phyloP scores from a whole-genome alignment of 495 filamentous ascomycete species.

The Hypoxylon intermedium region DNA sequence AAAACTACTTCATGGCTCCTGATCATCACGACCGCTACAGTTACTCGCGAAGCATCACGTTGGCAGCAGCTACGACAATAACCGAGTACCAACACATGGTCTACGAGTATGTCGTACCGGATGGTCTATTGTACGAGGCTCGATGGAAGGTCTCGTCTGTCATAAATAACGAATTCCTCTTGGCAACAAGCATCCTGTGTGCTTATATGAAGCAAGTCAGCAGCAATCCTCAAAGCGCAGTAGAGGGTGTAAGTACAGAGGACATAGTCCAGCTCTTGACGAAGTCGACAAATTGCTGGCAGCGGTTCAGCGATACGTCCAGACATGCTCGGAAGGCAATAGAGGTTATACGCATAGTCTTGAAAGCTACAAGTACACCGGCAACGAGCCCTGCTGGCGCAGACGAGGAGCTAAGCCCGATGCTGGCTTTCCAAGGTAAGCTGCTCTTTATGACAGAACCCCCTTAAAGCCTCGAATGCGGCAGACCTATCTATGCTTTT shows the following conservation, averaged over 20 bases:
- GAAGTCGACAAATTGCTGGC: constrained; percentile 28
- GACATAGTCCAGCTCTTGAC: constrained; percentile 27
- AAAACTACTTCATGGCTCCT: constrained; percentile 42
- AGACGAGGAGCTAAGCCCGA: constrained; percentile 18
- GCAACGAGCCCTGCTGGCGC: constrained; percentile 2
- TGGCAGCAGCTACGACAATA: constrained; percentile 44
- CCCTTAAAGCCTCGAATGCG: no score
- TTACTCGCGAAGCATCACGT: constrained; percentile 41
- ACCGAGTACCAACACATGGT: constrained; percentile 47
- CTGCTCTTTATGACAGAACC: no score
- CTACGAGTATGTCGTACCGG: constrained; percentile 43
- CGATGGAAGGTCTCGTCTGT: constrained; percentile 47
- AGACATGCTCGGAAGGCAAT: constrained; percentile 32
- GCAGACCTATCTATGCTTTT: no score
- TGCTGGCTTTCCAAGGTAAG: constrained; percentile 33
- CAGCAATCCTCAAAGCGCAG: constrained; percentile 5
- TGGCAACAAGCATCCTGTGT: constrained; percentile 49
- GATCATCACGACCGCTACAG: constrained; percentile 30
- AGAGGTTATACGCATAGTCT: constrained; percentile 26
- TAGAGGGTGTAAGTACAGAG: constrained; percentile 12
- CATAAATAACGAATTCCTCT: constrained; percentile 47
- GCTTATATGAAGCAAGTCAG: constrained; percentile 40
- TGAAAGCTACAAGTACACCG: constrained; percentile 12
- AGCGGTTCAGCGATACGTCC: constrained; percentile 24
- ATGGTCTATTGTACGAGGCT: constrained; percentile 41